Base-by-base conservation (phyloP, 139 green algal species). In the Chlorella sp. region DNA sequence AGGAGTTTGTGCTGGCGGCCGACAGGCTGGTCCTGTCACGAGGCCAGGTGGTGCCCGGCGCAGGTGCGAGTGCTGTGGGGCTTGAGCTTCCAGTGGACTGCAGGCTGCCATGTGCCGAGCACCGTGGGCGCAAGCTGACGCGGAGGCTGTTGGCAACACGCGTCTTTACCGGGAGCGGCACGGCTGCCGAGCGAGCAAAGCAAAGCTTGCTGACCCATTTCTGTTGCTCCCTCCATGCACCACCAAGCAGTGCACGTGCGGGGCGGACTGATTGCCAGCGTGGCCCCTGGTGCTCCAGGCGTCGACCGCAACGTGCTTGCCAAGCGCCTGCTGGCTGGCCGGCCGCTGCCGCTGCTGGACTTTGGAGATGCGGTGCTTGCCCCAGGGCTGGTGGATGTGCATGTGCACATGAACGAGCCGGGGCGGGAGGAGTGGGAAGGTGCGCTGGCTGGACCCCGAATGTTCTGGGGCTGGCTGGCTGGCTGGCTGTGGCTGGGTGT, bases 321-420 rank as follows among this genome's bases (percentile, higher is more conserved):
- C 18, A 36, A 69, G 25, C 4, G 25, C 20, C 26, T 74, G 25
- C 34, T 81, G 30, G 47, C 26, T 21, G 26, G 6, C 38, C 76
- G 70, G 9, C 63, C 41, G 18, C 57, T 76, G 36, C 25, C 18
- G 16, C 26, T 90, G 30, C 39, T 90, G 20, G 87, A 90, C 63
- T 90, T 84, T 32, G 81, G 68, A 17, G 64, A 80, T 32, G 55
- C 80, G 13, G 93, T 97, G 20, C 89, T 99, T n/a, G 91, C 90
- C 0, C 96, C 96, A 0, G 96, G 96, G 1, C 88, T 98, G 2
- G 95, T 99, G 34, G 96, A 99, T 69, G 91, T 96, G 38, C 97
- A 99, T 82, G 92, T 95, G 34, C 97, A 99, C 92, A 85, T 99
- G 75, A 97, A 99, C 85, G 95, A 99, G 92, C 97, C 97, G 7